Conservation (phyloP, 129 eudicot species). For the Pulicaria dysenterica region DNA sequence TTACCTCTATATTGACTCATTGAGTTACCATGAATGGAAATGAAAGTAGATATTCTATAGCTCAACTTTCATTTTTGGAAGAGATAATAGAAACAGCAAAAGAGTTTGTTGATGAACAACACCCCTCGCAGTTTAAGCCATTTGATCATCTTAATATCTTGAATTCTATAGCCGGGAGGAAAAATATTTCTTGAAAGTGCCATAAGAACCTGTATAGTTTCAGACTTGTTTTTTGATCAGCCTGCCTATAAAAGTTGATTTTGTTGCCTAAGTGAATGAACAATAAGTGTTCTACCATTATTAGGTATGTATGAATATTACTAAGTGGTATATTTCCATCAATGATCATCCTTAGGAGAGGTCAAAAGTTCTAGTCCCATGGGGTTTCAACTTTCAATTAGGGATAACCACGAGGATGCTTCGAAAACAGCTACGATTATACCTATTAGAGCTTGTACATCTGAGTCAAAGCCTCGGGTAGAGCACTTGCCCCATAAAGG, state of each 20-base stretch:
- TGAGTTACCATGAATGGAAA: conserved; percentile 71
- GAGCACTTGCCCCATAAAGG: too few species aligned
- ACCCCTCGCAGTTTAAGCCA: conserved; percentile 64
- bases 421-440: too few species aligned
- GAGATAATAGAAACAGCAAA: conserved; percentile 63
- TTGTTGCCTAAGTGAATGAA: not conserved
- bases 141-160: conserved; percentile 67
- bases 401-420: too few species aligned
- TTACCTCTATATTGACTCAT: conserved; percentile 47
- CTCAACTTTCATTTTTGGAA: conserved; percentile 63
- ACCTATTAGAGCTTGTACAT: too few species aligned
- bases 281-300: not conserved
- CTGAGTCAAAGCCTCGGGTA: too few species aligned
- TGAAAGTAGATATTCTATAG: conserved; percentile 59
- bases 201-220: conserved; percentile 57
- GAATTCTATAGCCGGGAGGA: conserved; percentile 57
- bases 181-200: conserved; percentile 57
- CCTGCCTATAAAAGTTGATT: not conserved
- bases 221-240: conserved; percentile 18
- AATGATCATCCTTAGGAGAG: too few species aligned
- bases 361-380: too few species aligned
- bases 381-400: too few species aligned
- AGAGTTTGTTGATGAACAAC: conserved; percentile 73
- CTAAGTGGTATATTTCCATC: too few species aligned
- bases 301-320: too few species aligned